Evolutionary conservation across 2,329 filamentous ascomycete species (phyloP), one percentile per base, ranked within the genome.

Genomic region (Penicillium sclerotigenum): DNA sequence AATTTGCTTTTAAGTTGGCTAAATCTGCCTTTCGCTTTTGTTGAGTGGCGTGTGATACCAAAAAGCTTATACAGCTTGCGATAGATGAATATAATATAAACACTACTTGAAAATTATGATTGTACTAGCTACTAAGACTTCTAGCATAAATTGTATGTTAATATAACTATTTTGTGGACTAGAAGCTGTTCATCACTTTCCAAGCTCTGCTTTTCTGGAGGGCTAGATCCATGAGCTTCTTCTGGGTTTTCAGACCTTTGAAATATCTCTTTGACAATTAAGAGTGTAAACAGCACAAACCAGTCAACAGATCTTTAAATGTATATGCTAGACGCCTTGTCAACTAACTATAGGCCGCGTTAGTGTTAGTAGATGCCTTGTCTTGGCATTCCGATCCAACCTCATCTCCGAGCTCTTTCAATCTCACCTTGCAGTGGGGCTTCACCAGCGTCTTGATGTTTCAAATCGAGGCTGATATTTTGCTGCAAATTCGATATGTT

Each of bases 1-100:
- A 18, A 37, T 47, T 48, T 43, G 28, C n/a, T 28, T 34, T 29
- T 34, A 28, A 46, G 1, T 37, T 52, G 28, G 33, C 52, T 29
- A 22, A 20, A 50, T 34, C 29, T 55, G 43, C 20, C 7, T 54
- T 57, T 53, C 22, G 9, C 24, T 38, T 57, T 38, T 33, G 16
- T 50, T 53, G 51, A 36, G 45, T 50, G 38, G 59, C 55, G 59
- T 42, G 41, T 14, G 53, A 58, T 59, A 59, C 51, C 40, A 53
- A 52, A 52, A 57, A 47, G 18, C 20, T 45, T 11, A 34, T 36
- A 40, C 14, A 38, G 18, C 9, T 43, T 37, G 8, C 16, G 13
- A 42, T 49, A 42, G 5, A 31, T 26, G 45, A 26, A 28, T 33
- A 9, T 20, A 38, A 45, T 45, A 24, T n/a, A 37, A 29, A 8